A percentile compares a stretch with the other conserved stretches of the same genome.
Conservation (phyloP, 257 asterid genomes). For the Coffea canephora region DNA sequence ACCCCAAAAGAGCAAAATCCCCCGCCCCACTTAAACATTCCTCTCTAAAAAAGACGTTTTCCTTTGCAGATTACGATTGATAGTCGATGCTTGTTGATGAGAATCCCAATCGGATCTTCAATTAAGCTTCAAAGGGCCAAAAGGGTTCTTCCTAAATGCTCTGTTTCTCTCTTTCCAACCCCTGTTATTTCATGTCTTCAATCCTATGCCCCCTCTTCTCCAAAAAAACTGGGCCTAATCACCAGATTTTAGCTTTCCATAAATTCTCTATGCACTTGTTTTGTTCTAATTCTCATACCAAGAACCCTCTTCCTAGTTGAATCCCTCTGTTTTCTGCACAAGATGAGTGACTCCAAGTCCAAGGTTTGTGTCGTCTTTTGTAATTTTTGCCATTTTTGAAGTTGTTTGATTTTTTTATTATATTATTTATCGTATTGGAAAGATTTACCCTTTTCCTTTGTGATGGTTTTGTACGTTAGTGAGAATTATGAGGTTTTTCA, state of each 20-base stretch:
- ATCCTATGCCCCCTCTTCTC: slow-evolving; percentile 23
- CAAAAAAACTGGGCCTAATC: slow-evolving; percentile 28
- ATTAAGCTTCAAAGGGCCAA: slow-evolving; percentile 11
- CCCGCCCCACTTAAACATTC: too few relatives aligned
- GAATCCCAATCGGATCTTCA: slow-evolving; percentile 10
- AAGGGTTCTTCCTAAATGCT: slow-evolving; percentile 25
- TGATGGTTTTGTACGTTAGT: not conserved
- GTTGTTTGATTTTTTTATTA: not conserved
- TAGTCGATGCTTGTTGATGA: slow-evolving; percentile 47
- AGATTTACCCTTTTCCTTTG: not conserved
- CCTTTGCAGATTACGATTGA: too few relatives aligned
- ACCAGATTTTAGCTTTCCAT: slow-evolving; percentile 32
- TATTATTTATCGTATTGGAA: not conserved
- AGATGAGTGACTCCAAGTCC: slow-evolving; percentile 46
- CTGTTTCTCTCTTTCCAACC: slow-evolving; percentile 31
- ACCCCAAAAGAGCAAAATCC: too few relatives aligned
- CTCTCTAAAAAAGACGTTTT: too few relatives aligned
- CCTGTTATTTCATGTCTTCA: slow-evolving; percentile 58
- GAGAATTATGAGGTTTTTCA: not conserved
- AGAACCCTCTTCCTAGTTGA: slow-evolving; percentile 25
- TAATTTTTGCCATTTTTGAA: not conserved
- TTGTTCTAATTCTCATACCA: slow-evolving; percentile 35
- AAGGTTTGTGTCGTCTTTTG: slow-evolving; percentile 39
- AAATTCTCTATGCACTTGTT: slow-evolving; percentile 26
- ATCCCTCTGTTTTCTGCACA: slow-evolving; percentile 26